Evolutionary conservation across 2,329 filamentous ascomycete species (phyloP).

Genomic region (Diaporthe vexans): DNA sequence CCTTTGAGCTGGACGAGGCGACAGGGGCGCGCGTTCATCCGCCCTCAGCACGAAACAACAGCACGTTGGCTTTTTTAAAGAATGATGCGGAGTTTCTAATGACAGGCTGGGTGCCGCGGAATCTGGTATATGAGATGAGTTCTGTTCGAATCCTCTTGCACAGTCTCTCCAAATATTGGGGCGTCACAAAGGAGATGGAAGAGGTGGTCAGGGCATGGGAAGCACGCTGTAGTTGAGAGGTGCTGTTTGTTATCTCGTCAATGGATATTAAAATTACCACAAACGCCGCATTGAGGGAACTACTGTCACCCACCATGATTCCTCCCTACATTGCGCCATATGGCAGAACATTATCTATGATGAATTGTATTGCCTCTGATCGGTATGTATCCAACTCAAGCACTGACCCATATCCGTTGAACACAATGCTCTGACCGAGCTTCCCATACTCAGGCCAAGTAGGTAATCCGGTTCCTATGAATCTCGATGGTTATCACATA

Average conservation of each 20-base stretch:
- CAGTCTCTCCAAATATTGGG: background rate
- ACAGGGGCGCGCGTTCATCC: background rate
- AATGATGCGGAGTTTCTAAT: background rate
- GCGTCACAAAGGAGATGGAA: background rate
- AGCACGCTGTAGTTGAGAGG: background rate
- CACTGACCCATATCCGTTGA: background rate
- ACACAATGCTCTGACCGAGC: background rate
- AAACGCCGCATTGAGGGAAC: too few species aligned
- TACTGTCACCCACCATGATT: too few species aligned
- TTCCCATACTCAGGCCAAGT: background rate
- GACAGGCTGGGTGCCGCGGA: background rate
- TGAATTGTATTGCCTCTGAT: background rate
- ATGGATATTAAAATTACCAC: background rate
- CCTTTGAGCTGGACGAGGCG: background rate
- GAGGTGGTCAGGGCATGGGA: background rate
- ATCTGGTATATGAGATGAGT: background rate
- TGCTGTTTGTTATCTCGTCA: too few species aligned
- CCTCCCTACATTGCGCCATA: background rate
- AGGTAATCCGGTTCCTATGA: background rate
- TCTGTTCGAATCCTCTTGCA: background rate
- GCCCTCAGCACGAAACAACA: background rate
- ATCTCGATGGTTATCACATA: background rate
- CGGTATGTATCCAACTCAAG: background rate
- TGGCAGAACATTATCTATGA: background rate
- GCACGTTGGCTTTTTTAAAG: background rate